Evolutionary conservation across 176 grass and related monocot genomes (phyloP).

Genomic region (Carex cristatella): DNA sequence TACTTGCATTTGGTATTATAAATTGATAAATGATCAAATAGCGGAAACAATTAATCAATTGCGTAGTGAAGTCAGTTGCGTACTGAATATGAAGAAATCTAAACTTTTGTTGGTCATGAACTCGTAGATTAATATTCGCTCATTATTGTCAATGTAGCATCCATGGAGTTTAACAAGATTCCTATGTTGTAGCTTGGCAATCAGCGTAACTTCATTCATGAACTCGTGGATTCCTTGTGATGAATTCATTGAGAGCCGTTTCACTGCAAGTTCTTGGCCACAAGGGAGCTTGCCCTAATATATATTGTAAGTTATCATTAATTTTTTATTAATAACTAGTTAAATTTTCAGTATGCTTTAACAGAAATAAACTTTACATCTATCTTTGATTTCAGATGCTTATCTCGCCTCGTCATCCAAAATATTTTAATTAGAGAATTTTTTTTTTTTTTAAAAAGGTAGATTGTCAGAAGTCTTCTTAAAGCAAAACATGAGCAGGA

Average conservation of each 20-base stretch:
- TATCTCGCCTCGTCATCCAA: not conserved
- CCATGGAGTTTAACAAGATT: conserved; percentile 62
- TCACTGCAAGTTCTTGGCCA: conserved; percentile 57
- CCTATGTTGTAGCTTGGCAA: conserved; percentile 59
- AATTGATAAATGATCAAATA: not conserved
- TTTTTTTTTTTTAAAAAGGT: too few species aligned
- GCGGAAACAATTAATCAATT: not conserved
- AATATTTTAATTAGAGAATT: not conserved
- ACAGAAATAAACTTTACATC: not conserved
- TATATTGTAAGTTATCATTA: not conserved
- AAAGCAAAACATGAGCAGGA: not conserved
- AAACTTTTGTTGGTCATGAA: conserved; percentile 66
- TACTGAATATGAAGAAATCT: conserved; percentile 59
- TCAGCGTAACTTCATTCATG: conserved; percentile 55
- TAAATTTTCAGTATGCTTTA: not conserved
- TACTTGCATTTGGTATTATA: not conserved
- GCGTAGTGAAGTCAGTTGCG: not conserved
- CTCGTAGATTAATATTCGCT: conserved; percentile 50
- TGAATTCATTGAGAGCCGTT: conserved; percentile 38
- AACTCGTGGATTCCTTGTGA: conserved; percentile 50
- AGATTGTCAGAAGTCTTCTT: not conserved
- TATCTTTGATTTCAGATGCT: not conserved
- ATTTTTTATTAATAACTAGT: not conserved
- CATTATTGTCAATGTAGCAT: conserved; percentile 36
- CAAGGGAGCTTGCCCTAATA: conserved; percentile 33